These are phyloP conservation scores for Russula sp. DNA, from an alignment of 768 basidiomycete genomes.

Conservation along the genomic window DNA sequence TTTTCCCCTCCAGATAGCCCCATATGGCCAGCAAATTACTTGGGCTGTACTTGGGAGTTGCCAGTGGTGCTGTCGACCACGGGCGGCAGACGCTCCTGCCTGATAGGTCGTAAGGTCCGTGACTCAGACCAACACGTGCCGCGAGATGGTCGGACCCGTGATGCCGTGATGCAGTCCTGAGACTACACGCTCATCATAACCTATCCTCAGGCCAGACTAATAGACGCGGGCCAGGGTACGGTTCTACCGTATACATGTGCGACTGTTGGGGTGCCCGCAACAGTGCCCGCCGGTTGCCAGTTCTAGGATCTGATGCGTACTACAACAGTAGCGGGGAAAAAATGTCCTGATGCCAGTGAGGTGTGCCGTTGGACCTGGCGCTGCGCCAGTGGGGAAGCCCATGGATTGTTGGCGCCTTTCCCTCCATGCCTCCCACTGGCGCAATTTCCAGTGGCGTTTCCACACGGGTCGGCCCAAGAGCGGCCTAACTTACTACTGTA, in stretches of 20 bases:
- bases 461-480: no score
- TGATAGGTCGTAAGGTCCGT: no score
- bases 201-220: neutral
- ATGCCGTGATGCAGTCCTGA: neutral
- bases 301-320: neutral
- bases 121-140: neutral
- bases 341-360: neutral
- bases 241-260: neutral
- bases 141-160: neutral
- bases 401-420: no score
- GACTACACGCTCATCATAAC: no score
- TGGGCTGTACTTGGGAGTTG: no score
- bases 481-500: no score
- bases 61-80: no score
- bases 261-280: neutral
- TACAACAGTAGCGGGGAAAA: neutral
- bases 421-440: no score
- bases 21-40: no score
- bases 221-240: neutral
- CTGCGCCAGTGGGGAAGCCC: neutral
- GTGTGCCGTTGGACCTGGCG: neutral
- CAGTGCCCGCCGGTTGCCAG: neutral
- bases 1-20: no score
- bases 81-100: no score
- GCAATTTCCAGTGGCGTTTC: no score